Conservation (phyloP, 1,284 basidiomycete species). For the Athelia psychrophila region DNA sequence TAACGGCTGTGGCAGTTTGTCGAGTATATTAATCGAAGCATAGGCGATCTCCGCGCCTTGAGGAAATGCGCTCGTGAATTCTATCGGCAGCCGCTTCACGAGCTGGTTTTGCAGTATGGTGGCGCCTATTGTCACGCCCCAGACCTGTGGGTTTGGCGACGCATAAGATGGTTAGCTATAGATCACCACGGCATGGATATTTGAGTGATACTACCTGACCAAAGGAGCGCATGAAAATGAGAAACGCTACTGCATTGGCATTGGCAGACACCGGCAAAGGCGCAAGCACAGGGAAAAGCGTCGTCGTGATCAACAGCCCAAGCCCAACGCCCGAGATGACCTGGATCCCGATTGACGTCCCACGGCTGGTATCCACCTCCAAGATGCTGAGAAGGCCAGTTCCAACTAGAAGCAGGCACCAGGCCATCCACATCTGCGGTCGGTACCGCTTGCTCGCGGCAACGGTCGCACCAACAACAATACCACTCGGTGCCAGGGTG, state of each 20-base stretch:
- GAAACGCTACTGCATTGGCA: constrained; percentile 21
- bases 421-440: constrained; percentile 15
- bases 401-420: constrained; percentile 19
- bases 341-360: background rate
- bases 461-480: constrained; percentile 11
- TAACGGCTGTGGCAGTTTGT: background rate
- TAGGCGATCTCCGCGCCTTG: constrained; percentile 3
- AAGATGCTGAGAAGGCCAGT: constrained; percentile 7
- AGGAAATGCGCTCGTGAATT: background rate
- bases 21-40: constrained; percentile 1
- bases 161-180: background rate
- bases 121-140: constrained; percentile 6
- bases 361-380: constrained; percentile 9
- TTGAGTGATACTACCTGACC: constrained; percentile 14
- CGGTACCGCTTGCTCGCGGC: constrained; percentile 10
- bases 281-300: constrained; percentile 29
- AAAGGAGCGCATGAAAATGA: constrained; percentile 24
- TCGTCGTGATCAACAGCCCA: constrained; percentile 2
- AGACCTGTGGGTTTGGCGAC: too few relatives aligned
- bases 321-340: background rate
- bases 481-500: constrained; percentile 5
- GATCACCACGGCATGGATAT: background rate
- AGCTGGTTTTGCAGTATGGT: constrained; percentile 8
- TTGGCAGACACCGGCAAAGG: constrained; percentile 21
- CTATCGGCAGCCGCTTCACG: background rate